Conservation (phyloP, 441 rosid genomes). For the Pelargonium fulgidum region DNA sequence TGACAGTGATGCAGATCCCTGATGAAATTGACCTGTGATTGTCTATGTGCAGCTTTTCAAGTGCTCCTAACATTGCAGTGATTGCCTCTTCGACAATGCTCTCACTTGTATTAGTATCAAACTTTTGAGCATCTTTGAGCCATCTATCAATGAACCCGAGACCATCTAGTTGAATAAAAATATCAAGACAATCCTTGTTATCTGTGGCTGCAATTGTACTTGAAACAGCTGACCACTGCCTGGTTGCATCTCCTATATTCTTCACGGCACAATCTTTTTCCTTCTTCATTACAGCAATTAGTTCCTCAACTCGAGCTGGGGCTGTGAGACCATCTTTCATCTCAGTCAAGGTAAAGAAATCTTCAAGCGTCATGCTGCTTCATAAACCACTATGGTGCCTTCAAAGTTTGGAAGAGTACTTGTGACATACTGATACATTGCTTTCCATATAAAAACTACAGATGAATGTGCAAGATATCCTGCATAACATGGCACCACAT, state of each 20-base stretch:
- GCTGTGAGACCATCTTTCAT: conserved; percentile 83
- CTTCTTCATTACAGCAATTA: conserved; percentile 62
- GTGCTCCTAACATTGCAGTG: conserved; percentile 58
- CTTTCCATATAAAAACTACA: conserved; percentile 31
- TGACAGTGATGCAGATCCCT: conserved; percentile 62
- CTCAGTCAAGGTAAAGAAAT: conserved; percentile 85
- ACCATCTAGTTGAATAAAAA: conserved; percentile 77
- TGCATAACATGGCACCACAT: conserved; percentile 23
- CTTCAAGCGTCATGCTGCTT: conserved; percentile 80
- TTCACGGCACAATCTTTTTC: conserved; percentile 58
- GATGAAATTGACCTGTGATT: conserved; percentile 60
- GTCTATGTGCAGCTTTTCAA: conserved; percentile 67
- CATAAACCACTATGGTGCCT: conserved; percentile 33
- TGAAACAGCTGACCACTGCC: conserved; percentile 92
- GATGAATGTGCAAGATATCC: conserved; percentile 19
- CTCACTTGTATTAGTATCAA: conserved; percentile 41
- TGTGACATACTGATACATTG: conserved; percentile 19
- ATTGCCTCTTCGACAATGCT: conserved; percentile 63
- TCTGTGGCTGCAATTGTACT: conserved; percentile 80
- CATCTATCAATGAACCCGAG: conserved; percentile 63
- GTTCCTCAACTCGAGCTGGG: conserved; percentile 73
- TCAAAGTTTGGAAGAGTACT: conserved; percentile 30
- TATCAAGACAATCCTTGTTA: conserved; percentile 82
- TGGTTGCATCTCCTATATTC: conserved; percentile 62
- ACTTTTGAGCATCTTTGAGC: conserved; percentile 60